phyloP scores from a whole-genome alignment of 2,329 filamentous ascomycete genomes.

The Aspergillus floridensis region DNA sequence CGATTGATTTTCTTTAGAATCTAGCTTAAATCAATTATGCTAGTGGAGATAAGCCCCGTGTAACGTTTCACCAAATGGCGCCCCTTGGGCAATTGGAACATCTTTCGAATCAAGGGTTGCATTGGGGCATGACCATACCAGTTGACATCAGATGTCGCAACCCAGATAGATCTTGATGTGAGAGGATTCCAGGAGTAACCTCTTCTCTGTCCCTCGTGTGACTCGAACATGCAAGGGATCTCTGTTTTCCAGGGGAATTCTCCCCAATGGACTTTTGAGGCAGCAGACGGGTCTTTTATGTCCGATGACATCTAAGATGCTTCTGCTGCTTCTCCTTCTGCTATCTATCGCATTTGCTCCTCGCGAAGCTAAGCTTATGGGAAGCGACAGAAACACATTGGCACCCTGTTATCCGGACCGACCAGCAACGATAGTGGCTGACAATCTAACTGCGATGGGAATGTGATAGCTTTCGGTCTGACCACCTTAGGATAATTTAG shows the following conservation, averaged over 20 bases:
- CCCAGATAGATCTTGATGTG: constrained; percentile 21
- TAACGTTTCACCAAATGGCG: constrained; percentile 33
- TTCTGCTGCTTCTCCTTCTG: background rate
- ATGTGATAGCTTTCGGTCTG: background rate
- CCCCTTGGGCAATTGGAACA: background rate
- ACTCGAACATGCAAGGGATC: constrained; percentile 19
- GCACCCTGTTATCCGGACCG: no score
- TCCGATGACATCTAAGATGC: background rate
- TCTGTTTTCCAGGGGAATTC: background rate
- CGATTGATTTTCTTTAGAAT: background rate
- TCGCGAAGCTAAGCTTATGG: background rate
- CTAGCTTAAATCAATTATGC: constrained; percentile 32
- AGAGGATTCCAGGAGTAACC: background rate
- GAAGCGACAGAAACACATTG: no score
- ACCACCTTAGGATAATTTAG: background rate
- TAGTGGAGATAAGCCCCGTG: constrained; percentile 40
- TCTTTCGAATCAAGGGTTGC: constrained; percentile 26
- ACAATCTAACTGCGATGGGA: background rate
- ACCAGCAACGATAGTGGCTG: background rate
- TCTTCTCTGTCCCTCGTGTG: background rate
- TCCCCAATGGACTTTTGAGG: background rate
- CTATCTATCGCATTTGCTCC: background rate
- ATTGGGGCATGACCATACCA: constrained; percentile 17
- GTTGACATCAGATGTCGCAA: background rate
- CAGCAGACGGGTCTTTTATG: background rate